phyloP scores from a whole-genome alignment of 2,329 filamentous ascomycete species.

The Ascosphaera aggregata region DNA sequence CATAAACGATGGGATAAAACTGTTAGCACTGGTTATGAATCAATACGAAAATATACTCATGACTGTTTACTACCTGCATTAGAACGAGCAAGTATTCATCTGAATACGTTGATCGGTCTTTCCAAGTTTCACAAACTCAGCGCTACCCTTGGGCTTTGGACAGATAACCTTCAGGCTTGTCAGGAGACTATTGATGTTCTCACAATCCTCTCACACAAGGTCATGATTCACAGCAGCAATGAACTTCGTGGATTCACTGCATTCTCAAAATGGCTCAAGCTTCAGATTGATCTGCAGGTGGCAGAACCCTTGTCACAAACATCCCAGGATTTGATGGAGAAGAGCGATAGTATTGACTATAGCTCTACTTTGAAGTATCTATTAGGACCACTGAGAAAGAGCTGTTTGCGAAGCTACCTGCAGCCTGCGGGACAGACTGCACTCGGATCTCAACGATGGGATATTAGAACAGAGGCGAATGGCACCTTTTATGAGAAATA shows the following conservation, averaged over 20 bases:
- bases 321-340: constrained; percentile 50
- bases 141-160: constrained; percentile 42
- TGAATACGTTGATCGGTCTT: constrained; percentile 63
- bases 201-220: constrained; percentile 49
- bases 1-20: constrained; percentile 92
- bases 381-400: constrained; percentile 41
- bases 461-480: constrained; percentile 12
- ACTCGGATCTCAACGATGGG: constrained; percentile 23
- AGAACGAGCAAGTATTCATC: constrained; percentile 57
- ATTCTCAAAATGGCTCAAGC: constrained; percentile 66
- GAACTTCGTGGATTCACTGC: constrained; percentile 55
- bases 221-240: constrained; percentile 45
- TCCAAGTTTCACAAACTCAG: constrained; percentile 52
- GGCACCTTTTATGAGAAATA: constrained; percentile 23
- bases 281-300: constrained; percentile 57
- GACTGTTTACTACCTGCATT: constrained; percentile 76
- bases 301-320: constrained; percentile 34
- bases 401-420: constrained; percentile 38
- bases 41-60: constrained; percentile 53
- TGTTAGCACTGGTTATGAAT: constrained; percentile 52
- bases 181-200: constrained; percentile 51
- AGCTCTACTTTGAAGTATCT: constrained; percentile 56
- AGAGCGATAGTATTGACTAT: constrained; percentile 53
- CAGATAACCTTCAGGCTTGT: constrained; percentile 33
- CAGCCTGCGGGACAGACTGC: constrained; percentile 12